Percentiles rank a stretch among this genome's conserved stretches.
These are phyloP conservation scores for Aspergillus nanangensis DNA, from an alignment of 495 filamentous ascomycete species.

Conservation along the genomic window DNA sequence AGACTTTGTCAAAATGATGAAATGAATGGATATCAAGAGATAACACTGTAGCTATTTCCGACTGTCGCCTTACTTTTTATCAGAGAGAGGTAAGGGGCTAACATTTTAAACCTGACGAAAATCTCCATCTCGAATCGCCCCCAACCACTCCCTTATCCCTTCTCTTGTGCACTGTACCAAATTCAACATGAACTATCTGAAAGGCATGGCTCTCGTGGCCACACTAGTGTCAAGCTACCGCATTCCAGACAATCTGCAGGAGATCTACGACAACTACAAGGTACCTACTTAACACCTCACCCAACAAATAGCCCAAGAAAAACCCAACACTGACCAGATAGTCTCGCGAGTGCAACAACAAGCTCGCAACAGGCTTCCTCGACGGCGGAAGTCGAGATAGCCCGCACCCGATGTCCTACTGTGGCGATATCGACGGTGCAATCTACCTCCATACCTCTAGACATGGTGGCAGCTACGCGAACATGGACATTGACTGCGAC, in stretches of 20 bases:
- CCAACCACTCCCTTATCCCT: no score
- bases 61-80: no score
- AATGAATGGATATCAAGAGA: no score
- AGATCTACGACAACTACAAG: constrained; percentile 26
- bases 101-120: no score
- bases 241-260: constrained; percentile 23
- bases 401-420: constrained; percentile 22
- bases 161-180: no score
- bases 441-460: constrained; percentile 25
- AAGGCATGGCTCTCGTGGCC: not conserved
- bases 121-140: no score
- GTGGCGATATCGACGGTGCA: constrained; percentile 22
- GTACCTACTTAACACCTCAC: not conserved
- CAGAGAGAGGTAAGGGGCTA: no score
- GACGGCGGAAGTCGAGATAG: constrained; percentile 13
- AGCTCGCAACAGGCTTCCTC: constrained; percentile 20
- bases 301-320: not conserved
- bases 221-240: constrained; percentile 8
- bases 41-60: no score
- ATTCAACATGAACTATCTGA: not conserved
- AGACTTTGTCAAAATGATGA: no score
- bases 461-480: constrained; percentile 19
- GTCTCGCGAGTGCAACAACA: constrained; percentile 19
- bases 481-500: constrained; percentile 69
- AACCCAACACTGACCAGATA: not conserved